Percentiles rank a stretch among this genome's conserved stretches.
Evolutionary conservation across 1,284 basidiomycete species (phyloP).

Genomic region (Trichosporon inkin): DNA sequence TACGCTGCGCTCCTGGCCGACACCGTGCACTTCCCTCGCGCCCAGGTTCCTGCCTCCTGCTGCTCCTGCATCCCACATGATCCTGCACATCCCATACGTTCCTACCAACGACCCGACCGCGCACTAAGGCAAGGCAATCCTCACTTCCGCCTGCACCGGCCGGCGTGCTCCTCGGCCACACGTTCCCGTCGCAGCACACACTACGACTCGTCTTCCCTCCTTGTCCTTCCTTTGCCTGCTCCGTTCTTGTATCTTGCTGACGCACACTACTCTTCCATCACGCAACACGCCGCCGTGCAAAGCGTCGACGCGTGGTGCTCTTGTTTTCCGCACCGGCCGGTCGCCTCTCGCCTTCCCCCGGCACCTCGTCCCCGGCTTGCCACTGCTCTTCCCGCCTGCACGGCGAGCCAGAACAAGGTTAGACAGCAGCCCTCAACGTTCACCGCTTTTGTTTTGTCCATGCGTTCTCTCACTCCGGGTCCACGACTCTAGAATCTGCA

Average conservation of each 20-base stretch:
- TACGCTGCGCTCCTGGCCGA: too few relatives aligned
- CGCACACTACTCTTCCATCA: too few relatives aligned
- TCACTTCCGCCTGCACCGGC: neutral
- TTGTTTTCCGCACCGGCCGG: too few relatives aligned
- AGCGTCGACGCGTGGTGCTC: too few relatives aligned
- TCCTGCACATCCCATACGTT: conserved; percentile 7
- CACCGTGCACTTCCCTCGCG: too few relatives aligned
- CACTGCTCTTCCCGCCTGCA: neutral
- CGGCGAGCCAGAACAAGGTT: neutral
- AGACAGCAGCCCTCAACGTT: neutral
- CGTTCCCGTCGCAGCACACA: too few relatives aligned
- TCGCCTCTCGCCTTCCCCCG: too few relatives aligned
- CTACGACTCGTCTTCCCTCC: too few relatives aligned
- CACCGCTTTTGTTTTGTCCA: neutral
- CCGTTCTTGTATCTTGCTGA: too few relatives aligned
- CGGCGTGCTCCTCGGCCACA: too few relatives aligned
- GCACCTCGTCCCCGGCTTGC: neutral
- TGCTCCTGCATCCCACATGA: neutral
- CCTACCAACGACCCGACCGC: neutral
- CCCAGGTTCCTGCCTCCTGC: neutral
- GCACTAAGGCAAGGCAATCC: neutral
- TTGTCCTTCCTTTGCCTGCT: too few relatives aligned
- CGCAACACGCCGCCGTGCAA: too few relatives aligned
- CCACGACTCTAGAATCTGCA: neutral
- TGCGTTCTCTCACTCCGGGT: neutral